Base-by-base conservation (phyloP, 106 monocot genomes). In the Acorus calamus region DNA sequence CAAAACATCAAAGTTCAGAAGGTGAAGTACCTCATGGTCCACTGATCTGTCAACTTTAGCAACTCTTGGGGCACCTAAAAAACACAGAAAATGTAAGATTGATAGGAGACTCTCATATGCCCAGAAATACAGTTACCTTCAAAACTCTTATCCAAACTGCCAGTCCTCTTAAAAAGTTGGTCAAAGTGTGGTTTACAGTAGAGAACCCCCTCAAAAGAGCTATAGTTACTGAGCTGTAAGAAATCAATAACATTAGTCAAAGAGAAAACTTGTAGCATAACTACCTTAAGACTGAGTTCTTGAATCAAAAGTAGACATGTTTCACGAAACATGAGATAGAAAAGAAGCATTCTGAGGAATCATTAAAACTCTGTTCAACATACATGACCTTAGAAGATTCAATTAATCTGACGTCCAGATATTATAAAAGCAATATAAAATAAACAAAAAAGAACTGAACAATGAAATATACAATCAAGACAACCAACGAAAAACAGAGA, bases 101-200 rank as follows among this genome's bases (percentile, higher is more conserved):
- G 42, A 41, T 28, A 28, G 28, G 28, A 28, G 28, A 28, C 28
- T 28, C 28, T 28, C 28, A 28, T 28, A 28, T 28, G 28, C 28
- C 28, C 28, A 46, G 2, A 14, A 6, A 59, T 10, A 45, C 43
- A 2, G 42, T 42, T 67, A 83, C 86, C 83, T 84, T 84, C 81
- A 71, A 84, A 83, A 81, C 81, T 84, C 60, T 87, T 87, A 13
- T 83, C 77, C 74, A 87, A 71, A 46, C 87, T 83, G 28, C 87
- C 87, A 9, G 83, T 87, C 80, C 69, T 63, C 63, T 83, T 87
- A 12, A 83, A 78, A 53, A 87, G 77, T 50, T 87, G 87, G 61
- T 87, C 87, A 76, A 83, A 87, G 69, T 87, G 87, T 72, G 87
- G 87, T 42, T 80, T 87, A 72, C 87, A 87, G 65, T 83, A 87